Conservation (phyloP, 129 eudicot species). For the Cynara cardunculus region DNA sequence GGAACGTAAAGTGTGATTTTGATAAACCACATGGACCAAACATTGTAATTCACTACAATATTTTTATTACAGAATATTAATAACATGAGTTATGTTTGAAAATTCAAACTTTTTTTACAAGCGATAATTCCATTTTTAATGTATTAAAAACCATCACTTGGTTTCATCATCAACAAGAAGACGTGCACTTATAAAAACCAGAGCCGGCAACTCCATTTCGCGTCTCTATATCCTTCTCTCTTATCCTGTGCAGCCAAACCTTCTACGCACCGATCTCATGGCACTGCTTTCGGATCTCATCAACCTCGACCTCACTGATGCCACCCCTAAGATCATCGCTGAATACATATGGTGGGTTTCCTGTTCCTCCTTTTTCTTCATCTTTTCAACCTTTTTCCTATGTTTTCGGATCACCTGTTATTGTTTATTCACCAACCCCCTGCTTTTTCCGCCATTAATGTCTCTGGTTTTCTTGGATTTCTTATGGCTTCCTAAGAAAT, state of each 20-base stretch:
- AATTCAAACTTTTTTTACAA: not conserved
- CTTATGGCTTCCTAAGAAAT: too few relatives aligned
- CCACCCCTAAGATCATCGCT: conserved; percentile 62
- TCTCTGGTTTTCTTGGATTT: conserved; percentile 9
- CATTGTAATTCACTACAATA: not conserved
- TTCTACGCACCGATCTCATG: conserved; percentile 20
- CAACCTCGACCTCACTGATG: conserved; percentile 57
- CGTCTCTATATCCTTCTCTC: conserved; percentile 3
- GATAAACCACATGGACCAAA: not conserved
- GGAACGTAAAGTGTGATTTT: too few relatives aligned
- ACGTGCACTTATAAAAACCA: conserved; percentile 24
- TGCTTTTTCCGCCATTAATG: conserved; percentile 6
- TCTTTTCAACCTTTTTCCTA: not conserved
- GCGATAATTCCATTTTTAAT: conserved; percentile 4
- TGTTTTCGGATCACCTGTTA: not conserved
- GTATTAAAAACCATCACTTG: not conserved
- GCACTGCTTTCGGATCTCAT: conserved; percentile 62
- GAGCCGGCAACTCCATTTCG: not conserved
- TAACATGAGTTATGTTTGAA: not conserved
- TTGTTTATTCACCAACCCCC: not conserved
- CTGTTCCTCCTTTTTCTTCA: not conserved
- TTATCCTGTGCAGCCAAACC: not conserved
- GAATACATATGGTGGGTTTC: conserved; percentile 69
- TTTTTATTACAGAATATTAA: too few relatives aligned
- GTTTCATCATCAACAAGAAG: conserved; percentile 25